Evolutionary conservation across 2,329 filamentous ascomycete species (phyloP), one percentile per base, ranked within the genome.

Genomic region (Lasiodiplodia sp.): DNA sequence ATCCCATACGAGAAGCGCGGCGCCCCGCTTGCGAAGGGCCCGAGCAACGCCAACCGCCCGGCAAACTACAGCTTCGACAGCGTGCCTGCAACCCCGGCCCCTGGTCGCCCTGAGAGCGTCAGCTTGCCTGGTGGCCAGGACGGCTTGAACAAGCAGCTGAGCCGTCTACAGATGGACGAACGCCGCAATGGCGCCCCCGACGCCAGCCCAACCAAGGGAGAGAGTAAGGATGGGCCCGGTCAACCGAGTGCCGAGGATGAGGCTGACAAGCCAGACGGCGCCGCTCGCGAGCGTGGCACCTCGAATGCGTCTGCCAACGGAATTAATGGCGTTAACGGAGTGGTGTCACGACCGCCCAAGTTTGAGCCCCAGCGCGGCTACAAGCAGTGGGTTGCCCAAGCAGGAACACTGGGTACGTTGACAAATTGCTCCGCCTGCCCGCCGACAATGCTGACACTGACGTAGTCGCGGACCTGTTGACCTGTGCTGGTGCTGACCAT

Each of bases 361-460:
- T 92, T 92, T 79, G 88, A 93, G 78, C 90, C 93, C 23, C 94
- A 95, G 78, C 93, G 94, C 8, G 96, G 96, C 63, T 99, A 99
- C 81, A 96, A 96, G 84, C 93, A 97, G 83, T 99, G 96, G 96
- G 95, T 99, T 71, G 96, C 96, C 25, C 96, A 98, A 83, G 94
- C 96, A 52, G 96, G 96, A 70, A 98, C 94, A 37, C 87, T 99
- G 68, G 92, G 67, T 68, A 65, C 16, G 38, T 16, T 38, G 12
- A n/a, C 38, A 21, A 38, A 40, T 14, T 21, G 16, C 53, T 67
- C 16, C 10, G 16, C 21, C 21, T n/a, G 11, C 21, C 11, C 12
- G 11, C 7, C 7, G 38, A 40, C 34, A 25, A 28, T 25, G 37
- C 67, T 68, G 67, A 68, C 14, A 23, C 16, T 18, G 25, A n/a